phyloP scores from a whole-genome alignment of 2,329 filamentous ascomycete species.

The Paecilomyces formosus region DNA sequence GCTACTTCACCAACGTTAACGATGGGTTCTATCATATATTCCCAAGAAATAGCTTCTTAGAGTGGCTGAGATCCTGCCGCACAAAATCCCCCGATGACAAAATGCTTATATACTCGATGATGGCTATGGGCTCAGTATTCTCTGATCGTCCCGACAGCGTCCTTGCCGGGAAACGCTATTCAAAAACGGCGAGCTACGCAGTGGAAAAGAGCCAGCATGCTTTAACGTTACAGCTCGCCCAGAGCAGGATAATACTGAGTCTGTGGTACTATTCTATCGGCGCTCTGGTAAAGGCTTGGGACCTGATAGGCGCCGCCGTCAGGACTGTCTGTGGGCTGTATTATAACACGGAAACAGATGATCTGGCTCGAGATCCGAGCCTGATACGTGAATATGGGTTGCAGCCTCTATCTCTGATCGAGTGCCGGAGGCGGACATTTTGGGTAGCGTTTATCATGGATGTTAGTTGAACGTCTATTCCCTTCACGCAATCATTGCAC shows the following conservation, averaged over 20 bases:
- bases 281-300: slow-evolving; percentile 54
- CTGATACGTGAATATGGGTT: slow-evolving; percentile 51
- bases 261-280: slow-evolving; percentile 59
- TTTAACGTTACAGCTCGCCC: slow-evolving; percentile 57
- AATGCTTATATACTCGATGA: slow-evolving; percentile 54
- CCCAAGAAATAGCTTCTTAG: slow-evolving; percentile 45
- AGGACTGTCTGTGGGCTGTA: slow-evolving; percentile 53
- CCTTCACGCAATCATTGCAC: slow-evolving; percentile 11
- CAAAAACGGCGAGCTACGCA: slow-evolving; percentile 52
- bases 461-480: slow-evolving; percentile 30
- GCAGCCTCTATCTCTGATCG: slow-evolving; percentile 50
- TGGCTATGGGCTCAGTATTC: slow-evolving; percentile 52
- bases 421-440: slow-evolving; percentile 63
- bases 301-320: slow-evolving; percentile 56
- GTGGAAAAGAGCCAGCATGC: slow-evolving; percentile 44
- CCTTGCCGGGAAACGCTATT: slow-evolving; percentile 41
- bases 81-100: slow-evolving; percentile 48
- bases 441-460: slow-evolving; percentile 67
- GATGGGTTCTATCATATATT: slow-evolving; percentile 50
- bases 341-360: slow-evolving; percentile 55
- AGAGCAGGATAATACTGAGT: slow-evolving; percentile 59
- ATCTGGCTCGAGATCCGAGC: slow-evolving; percentile 40
- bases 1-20: slow-evolving; percentile 53
- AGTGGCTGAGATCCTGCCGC: slow-evolving; percentile 45
- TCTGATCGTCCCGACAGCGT: slow-evolving; percentile 40